Base-by-base conservation (phyloP, 2,329 filamentous ascomycete species). In the Colletotrichum acutatum region DNA sequence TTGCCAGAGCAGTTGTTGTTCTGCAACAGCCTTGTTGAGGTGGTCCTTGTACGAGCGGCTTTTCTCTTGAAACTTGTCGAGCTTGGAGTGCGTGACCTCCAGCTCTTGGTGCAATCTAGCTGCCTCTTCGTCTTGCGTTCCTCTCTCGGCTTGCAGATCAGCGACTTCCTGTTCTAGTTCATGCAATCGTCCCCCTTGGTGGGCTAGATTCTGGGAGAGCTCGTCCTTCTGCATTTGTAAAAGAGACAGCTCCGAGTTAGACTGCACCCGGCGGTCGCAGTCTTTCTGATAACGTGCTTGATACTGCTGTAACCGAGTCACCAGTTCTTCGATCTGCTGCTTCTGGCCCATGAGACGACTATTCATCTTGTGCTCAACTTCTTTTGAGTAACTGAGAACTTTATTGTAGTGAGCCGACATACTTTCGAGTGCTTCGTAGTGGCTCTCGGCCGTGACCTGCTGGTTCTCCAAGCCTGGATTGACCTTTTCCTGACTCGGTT, bases 1-100 rank as follows among this genome's bases (percentile, higher is more conserved):
- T 4, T 72, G 76, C 74, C 82, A 87, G 1, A 88, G 78, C 5
- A 76, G 76, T 68, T 88, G 85, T 32, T 89, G 87, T 70, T 89
- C 86, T 2, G 76, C 72, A 9, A 85, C 84, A 1, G 84, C 84
- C 60, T 84, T 79, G 67, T 88, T 86, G n/a, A 89, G 76, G 19
- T 83, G 83, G 3, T 77, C 75, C 66, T 78, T 83, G 71, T 81
- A 84, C 1, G 75, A 75, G 6, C 77, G 78, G 56, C 82, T 77
- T 68, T 82, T 87, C 11, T 82, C 81, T 60, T 83, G 77, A 1
- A 85, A 71, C 24, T 76, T 78, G 7, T 71, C 67, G 2, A 83
- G 52, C 9, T 79, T 76, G 1, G 76, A 72, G 5, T 78, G 78
- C 2, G 82, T 77, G 0, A 76, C 71, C 4, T 76, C 71, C 1